Evolutionary conservation across 495 filamentous ascomycete species (phyloP), one percentile per base, ranked within the genome.

Genomic region (Hamigera avellanea): DNA sequence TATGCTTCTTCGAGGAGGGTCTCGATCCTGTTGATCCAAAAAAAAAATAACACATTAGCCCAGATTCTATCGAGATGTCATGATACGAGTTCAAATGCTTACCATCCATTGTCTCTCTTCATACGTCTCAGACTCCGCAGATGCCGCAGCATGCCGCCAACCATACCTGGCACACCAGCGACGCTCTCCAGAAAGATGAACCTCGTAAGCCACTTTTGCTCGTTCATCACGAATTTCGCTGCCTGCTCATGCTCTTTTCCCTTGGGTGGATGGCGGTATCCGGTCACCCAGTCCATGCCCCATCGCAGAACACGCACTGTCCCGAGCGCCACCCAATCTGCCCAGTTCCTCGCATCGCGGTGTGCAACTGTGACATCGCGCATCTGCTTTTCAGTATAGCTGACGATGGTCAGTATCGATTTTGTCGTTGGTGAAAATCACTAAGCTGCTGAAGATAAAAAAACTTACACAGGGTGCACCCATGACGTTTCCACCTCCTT

Each of bases 101-200:
- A 75, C 89, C 91, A 96, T 53, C 93, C 91, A 45, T 95, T 94
- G 54, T 98, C 91, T 21, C 91, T 62, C 63, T 85, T 86, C 65
- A 98, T 76, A 6, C 77, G 69, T 30, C 91, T 69, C 39, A 98
- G 62, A 44, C 78, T 85, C 49, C 81, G 74, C 6, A 98, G 63
- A 59, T 98, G 91, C 14, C 91, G 69, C 9, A 96, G 62, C 80
- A 93, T 94, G 7, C 88, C 91, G 0, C 79, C 91, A 4, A 96
- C 93, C 86, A 96, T 96, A 0, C 93, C 93, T 0, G 93, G 93
- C 0, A 98, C 91, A 14, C 81, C 91, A 8, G 91, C 91, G 19
- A 98, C 83, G 35, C 81, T 87, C 57, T 98, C 91, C 34, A 98
- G 71, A 60, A 98, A 96, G 42, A 98, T 69, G 46, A 93, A 83